Evolutionary conservation across 345 rosid genomes (phyloP).

Genomic region (Rubroshorea leprosula): DNA sequence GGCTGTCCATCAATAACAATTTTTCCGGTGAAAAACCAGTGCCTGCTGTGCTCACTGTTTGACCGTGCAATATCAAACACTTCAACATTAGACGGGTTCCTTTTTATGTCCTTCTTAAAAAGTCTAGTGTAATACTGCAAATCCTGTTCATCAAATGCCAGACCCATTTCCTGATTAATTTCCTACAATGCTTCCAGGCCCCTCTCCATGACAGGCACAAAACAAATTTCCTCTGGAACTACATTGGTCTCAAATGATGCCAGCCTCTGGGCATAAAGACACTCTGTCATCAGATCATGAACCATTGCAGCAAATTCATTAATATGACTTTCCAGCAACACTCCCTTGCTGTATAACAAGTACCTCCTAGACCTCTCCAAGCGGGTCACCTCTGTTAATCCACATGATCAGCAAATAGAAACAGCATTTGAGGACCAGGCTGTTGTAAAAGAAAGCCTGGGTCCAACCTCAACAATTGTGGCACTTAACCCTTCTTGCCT

Average conservation of each 20-base stretch:
- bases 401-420: conserved; percentile 76
- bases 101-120: conserved; percentile 63
- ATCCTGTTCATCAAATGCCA: conserved; percentile 95
- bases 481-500: conserved; percentile 50
- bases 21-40: conserved; percentile 93
- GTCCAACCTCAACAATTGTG: conserved; percentile 78
- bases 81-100: conserved; percentile 87
- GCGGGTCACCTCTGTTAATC: conserved; percentile 65
- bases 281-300: conserved; percentile 91
- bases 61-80: conserved; percentile 93
- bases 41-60: conserved; percentile 90
- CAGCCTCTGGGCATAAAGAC: conserved; percentile 55
- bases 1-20: conserved; percentile 82
- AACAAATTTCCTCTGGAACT: conserved; percentile 64
- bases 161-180: conserved; percentile 86
- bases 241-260: conserved; percentile 62
- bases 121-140: conserved; percentile 76
- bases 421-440: conserved; percentile 96
- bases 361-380: conserved; percentile 89
- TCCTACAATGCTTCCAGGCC: conserved; percentile 83
- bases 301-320: conserved; percentile 70
- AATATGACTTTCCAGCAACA: conserved; percentile 45
- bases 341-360: conserved; percentile 53
- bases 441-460: conserved; percentile 80
- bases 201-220: conserved; percentile 76